A percentile compares a stretch with the other conserved stretches of the same genome.
Conservation (phyloP, 192 early-diverging fungal genomes). For the Dissophora globulifera region DNA sequence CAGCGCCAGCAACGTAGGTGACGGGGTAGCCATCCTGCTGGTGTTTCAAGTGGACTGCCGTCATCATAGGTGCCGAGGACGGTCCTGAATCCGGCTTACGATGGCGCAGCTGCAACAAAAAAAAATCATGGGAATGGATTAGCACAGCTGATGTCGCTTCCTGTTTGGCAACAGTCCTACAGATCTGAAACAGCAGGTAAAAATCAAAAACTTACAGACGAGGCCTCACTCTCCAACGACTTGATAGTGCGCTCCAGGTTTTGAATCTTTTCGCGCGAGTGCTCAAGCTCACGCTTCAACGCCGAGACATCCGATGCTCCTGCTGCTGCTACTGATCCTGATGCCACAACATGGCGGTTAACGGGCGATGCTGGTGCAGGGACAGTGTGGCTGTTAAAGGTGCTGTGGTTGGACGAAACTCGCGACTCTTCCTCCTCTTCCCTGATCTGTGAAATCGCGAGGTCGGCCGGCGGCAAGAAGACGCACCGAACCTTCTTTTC, state of each 20-base stretch:
- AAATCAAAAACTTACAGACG: slow-evolving; percentile 46
- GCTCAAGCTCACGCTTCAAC: slow-evolving; percentile 33
- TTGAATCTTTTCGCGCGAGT: slow-evolving; percentile 57
- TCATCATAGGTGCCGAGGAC: slow-evolving; percentile 31
- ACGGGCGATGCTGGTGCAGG: slow-evolving; percentile 39
- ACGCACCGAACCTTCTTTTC: slow-evolving; percentile 79
- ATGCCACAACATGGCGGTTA: slow-evolving; percentile 23
- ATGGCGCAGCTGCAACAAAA: slow-evolving; percentile 48
- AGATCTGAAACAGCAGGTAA: slow-evolving; percentile 14
- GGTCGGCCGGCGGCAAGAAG: slow-evolving; percentile 55
- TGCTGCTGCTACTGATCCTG: slow-evolving; percentile 14
- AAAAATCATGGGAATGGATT: background rate
- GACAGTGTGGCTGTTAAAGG: slow-evolving; percentile 21
- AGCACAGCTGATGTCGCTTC: background rate
- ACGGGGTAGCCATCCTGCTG: slow-evolving; percentile 70
- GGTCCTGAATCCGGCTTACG: slow-evolving; percentile 30
- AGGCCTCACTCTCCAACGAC: slow-evolving; percentile 31
- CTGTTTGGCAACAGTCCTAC: background rate
- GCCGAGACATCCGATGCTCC: background rate
- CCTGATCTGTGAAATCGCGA: slow-evolving; percentile 26
- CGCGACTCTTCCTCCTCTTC: slow-evolving; percentile 32
- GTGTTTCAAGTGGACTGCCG: slow-evolving; percentile 39
- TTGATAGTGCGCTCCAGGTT: slow-evolving; percentile 41
- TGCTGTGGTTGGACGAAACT: slow-evolving; percentile 19
- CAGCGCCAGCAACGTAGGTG: slow-evolving; percentile 67